A percentile compares a stretch with the other conserved stretches of the same genome.
Conservation (phyloP, 129 eudicot species). For the Ambrosia artemisiifolia region DNA sequence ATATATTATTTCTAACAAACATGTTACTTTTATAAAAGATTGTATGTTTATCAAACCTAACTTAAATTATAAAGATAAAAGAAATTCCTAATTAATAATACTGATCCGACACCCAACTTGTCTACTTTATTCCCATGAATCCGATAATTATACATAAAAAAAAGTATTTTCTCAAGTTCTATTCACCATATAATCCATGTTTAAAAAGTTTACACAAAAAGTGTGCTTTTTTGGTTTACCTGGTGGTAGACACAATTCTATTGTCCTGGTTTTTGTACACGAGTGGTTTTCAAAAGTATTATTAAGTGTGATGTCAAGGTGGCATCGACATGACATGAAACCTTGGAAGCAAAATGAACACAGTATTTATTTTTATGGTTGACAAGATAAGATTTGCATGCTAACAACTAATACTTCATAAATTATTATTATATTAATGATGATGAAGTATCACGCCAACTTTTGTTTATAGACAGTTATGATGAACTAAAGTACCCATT, state of each 20-base stretch:
- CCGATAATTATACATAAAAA: neutral
- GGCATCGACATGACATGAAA: slow-evolving; percentile 34
- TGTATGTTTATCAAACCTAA: neutral
- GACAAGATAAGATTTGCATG: slow-evolving; percentile 39
- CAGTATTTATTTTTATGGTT: slow-evolving; percentile 5
- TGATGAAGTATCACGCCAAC: slow-evolving; percentile 35
- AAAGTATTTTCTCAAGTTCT: neutral
- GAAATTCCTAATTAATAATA: neutral
- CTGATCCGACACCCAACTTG: neutral
- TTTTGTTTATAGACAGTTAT: slow-evolving; percentile 35
- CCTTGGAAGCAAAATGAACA: slow-evolving; percentile 16
- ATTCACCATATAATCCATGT: neutral
- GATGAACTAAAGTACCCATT: slow-evolving; percentile 30
- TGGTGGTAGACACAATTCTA: slow-evolving; percentile 24
- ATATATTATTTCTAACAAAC: neutral
- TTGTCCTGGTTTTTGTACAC: slow-evolving; percentile 14
- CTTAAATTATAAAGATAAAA: too few relatives aligned
- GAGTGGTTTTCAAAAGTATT: slow-evolving; percentile 8
- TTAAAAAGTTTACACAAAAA: neutral
- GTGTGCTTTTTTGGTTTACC: neutral
- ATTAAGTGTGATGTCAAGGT: slow-evolving; percentile 39
- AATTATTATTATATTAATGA: slow-evolving; percentile 7
- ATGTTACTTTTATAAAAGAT: neutral
- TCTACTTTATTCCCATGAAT: neutral
- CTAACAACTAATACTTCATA: slow-evolving; percentile 30